Conservation (phyloP, 75 land plant genomes). For the Azolla pinnata region DNA sequence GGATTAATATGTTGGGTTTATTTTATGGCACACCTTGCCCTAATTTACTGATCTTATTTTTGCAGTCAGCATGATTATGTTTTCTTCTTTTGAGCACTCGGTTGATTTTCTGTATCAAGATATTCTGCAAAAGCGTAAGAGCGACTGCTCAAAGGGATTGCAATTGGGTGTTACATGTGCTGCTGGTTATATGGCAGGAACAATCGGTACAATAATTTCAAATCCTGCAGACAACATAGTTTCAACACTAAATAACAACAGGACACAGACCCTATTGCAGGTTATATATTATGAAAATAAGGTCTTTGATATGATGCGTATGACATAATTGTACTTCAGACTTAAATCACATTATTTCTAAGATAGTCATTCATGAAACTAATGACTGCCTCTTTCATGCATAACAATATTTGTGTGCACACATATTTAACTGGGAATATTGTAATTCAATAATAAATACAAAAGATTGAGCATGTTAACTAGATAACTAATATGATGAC, state of each 20-base stretch:
- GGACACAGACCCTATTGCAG: conserved; percentile 43
- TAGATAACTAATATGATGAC: too few species aligned
- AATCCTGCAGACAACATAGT: conserved; percentile 88
- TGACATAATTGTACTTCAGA: too few species aligned
- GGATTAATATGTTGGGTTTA: too few species aligned
- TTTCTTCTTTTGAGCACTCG: conserved; percentile 91
- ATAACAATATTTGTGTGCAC: too few species aligned
- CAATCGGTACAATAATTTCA: conserved; percentile 62
- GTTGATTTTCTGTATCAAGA: conserved; percentile 54
- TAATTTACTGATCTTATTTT: too few species aligned
- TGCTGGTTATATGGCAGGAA: conserved; percentile 80
- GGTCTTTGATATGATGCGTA: neutral
- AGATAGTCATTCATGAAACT: too few species aligned
- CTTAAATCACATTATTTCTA: too few species aligned
- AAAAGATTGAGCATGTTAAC: too few species aligned
- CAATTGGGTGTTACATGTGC: conserved; percentile 75
- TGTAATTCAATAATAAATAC: too few species aligned
- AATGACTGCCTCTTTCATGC: too few species aligned
- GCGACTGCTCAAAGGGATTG: conserved; percentile 58
- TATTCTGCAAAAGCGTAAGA: conserved; percentile 42
- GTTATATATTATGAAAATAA: conserved; percentile 17
- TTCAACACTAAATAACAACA: conserved; percentile 65
- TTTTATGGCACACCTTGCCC: too few species aligned
- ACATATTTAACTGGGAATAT: too few species aligned
- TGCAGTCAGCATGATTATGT: conserved; percentile 93